These are phyloP conservation scores for Rhodosporidiobolus sp. DNA, from an alignment of 768 basidiomycete species.

Conservation along the genomic window DNA sequence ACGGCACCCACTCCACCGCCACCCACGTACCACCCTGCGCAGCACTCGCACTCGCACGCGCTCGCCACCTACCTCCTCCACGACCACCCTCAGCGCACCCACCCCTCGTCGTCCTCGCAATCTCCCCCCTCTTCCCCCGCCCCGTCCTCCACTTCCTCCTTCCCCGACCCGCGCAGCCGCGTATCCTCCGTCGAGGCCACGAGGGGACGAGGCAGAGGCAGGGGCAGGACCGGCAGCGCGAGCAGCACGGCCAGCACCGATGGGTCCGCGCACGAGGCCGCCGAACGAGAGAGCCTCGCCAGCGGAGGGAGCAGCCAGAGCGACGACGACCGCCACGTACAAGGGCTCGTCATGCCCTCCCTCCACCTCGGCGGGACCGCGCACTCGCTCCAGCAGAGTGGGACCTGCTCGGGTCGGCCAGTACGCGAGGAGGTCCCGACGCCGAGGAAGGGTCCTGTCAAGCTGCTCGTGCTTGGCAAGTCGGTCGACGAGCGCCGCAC, in stretches of 20 bases:
- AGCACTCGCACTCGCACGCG: neutral
- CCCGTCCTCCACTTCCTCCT: neutral
- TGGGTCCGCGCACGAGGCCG: slow-evolving; percentile 11
- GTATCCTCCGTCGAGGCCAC: neutral
- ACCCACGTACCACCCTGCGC: neutral
- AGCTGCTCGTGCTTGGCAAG: slow-evolving; percentile 24
- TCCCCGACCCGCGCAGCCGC: slow-evolving; percentile 12
- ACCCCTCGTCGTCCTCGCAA: slow-evolving; percentile 12
- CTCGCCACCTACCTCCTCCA: slow-evolving; percentile 10
- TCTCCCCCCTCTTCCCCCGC: slow-evolving; percentile 3
- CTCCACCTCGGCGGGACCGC: slow-evolving; percentile 3
- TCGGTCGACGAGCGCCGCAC: slow-evolving; percentile 16
- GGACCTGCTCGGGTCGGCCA: neutral
- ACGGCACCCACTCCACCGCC: neutral
- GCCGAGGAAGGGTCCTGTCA: neutral
- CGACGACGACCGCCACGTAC: slow-evolving; percentile 6
- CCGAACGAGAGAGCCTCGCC: neutral
- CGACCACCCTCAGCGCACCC: slow-evolving; percentile 7
- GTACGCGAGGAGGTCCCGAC: neutral
- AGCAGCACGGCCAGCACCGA: slow-evolving; percentile 28
- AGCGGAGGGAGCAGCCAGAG: slow-evolving; percentile 14
- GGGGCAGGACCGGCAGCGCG: neutral
- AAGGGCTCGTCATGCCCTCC: slow-evolving; percentile 31
- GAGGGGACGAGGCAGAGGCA: neutral
- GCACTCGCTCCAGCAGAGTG: neutral